Conservation (phyloP, 495 filamentous ascomycete genomes). For the Hypoxylon intermedium region DNA sequence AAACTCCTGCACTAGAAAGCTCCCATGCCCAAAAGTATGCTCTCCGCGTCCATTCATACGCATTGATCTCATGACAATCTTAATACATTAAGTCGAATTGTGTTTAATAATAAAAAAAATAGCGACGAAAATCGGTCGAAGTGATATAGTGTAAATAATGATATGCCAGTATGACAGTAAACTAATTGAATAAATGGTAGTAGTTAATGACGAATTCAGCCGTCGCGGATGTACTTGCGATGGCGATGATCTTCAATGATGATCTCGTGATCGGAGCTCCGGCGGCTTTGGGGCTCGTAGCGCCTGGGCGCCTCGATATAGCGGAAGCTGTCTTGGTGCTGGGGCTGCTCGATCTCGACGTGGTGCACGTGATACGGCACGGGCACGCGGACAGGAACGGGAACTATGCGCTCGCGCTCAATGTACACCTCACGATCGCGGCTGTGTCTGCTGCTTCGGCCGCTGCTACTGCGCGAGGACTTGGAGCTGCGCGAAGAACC, state of each 20-base stretch:
- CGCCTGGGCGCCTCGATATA: conserved; percentile 55
- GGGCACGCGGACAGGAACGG: conserved; percentile 49
- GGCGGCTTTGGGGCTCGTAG: conserved; percentile 31
- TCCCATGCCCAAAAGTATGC: neutral
- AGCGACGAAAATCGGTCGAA: neutral
- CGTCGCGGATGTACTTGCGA: conserved; percentile 35
- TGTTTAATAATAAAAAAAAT: too few relatives aligned
- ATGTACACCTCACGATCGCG: conserved; percentile 55
- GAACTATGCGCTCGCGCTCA: conserved; percentile 54
- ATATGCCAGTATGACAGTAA: neutral
- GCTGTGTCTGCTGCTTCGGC: conserved; percentile 33
- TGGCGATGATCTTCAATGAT: conserved; percentile 41
- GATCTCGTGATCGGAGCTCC: conserved; percentile 40
- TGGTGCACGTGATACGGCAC: conserved; percentile 44
- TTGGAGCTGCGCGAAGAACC: conserved; percentile 38
- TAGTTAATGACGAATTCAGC: too few relatives aligned
- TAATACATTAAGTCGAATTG: conserved; percentile 5
- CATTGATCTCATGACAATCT: conserved; percentile 31
- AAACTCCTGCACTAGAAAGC: neutral
- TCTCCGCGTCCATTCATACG: conserved; percentile 4
- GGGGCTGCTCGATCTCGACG: conserved; percentile 34
- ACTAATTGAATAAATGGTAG: neutral
- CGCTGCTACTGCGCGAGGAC: conserved; percentile 34
- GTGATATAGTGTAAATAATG: neutral
- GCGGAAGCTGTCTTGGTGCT: conserved; percentile 54